A percentile compares a stretch with the other conserved stretches of the same genome.
These are phyloP conservation scores for Macroventuria anomochaeta DNA, from an alignment of 2,329 filamentous ascomycete genomes.

Conservation along the genomic window DNA sequence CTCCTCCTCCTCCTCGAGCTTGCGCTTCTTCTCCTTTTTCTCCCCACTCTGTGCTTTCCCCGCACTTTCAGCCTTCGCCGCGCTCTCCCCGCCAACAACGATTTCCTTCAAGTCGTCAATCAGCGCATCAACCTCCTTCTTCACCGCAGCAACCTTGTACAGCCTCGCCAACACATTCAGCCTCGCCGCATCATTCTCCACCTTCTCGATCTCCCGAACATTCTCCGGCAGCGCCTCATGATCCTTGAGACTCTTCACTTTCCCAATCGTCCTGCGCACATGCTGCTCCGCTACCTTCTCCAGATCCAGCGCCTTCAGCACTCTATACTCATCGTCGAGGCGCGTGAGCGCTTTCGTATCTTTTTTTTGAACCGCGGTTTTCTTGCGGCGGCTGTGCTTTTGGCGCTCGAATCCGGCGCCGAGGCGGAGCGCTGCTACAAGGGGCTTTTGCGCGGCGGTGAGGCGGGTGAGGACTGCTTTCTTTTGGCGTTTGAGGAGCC, in stretches of 20 bases:
- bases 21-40: conserved; percentile 28
- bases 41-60: conserved; percentile 15
- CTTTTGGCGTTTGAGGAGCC: conserved; percentile 26
- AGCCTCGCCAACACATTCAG: conserved; percentile 66
- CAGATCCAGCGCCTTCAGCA: conserved; percentile 64
- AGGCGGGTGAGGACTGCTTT: conserved; percentile 53
- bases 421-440: conserved; percentile 70
- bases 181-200: conserved; percentile 53
- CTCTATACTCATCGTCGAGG: conserved; percentile 67
- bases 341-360: conserved; percentile 60
- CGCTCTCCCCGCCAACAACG: conserved; percentile 27
- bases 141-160: conserved; percentile 66
- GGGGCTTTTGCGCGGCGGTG: conserved; percentile 62
- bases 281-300: conserved; percentile 59
- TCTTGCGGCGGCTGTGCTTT: conserved; percentile 69
- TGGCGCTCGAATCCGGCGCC: conserved; percentile 81
- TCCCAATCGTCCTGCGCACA: conserved; percentile 62
- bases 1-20: conserved; percentile 22
- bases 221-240: conserved; percentile 55
- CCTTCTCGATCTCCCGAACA: conserved; percentile 47
- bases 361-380: conserved; percentile 57
- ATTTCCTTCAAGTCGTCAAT: conserved; percentile 51
- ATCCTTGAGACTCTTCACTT: conserved; percentile 63
- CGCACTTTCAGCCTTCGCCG: neutral
- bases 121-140: conserved; percentile 59